Base-by-base conservation (phyloP, 2,329 filamentous ascomycete genomes). In the Colletotrichum eleusines region DNA sequence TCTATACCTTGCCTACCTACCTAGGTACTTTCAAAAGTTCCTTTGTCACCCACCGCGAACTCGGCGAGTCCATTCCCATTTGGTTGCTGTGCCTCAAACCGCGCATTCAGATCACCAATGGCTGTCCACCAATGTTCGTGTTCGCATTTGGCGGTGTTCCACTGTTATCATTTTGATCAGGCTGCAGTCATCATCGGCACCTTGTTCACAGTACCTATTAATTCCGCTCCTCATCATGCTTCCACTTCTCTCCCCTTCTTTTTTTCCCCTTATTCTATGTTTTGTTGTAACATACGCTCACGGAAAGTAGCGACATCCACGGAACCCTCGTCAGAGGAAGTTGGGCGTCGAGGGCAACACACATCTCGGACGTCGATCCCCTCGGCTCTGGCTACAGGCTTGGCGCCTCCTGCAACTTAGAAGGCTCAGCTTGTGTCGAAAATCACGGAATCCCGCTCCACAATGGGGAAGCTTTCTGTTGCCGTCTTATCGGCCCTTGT, bases 401-500 rank as follows among this genome's bases (percentile, higher is more conserved):
- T 23, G 23, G 31, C 54, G 7, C 31, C 31, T 44, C n/a, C 26
- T 46, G 31, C 50, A 1, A 6, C 42, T 9, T 40, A 16, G 33
- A 33, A 20, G 18, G 16, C 54, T 42, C 58, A n/a, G 9, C n/a
- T 31, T 23, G 38, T 50, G 12, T 12, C 18, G 18, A n/a, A 14
- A 20, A 23, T 46, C 28, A 0, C 28, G 50, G 23, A 16, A 18
- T 26, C 38, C 1, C 54, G 12, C 46, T 28, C 40, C 51, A 57
- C 35, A 26, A 73, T 73, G 72, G 65, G 55, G n/a, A 64, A 63
- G 44, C 55, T 72, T 38, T 35, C 62, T 23, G 6, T 74, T 28
- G 61, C 72, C 62, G 71, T 81, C 70, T 77, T 81, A 53, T 77
- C 84, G 72, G 79, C 83, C 64, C 75, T 86, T 71, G 76, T 82